A percentile compares a stretch with the other conserved stretches of the same genome.
phyloP scores from a whole-genome alignment of 768 basidiomycete genomes.

The Leccinum uliginosum region DNA sequence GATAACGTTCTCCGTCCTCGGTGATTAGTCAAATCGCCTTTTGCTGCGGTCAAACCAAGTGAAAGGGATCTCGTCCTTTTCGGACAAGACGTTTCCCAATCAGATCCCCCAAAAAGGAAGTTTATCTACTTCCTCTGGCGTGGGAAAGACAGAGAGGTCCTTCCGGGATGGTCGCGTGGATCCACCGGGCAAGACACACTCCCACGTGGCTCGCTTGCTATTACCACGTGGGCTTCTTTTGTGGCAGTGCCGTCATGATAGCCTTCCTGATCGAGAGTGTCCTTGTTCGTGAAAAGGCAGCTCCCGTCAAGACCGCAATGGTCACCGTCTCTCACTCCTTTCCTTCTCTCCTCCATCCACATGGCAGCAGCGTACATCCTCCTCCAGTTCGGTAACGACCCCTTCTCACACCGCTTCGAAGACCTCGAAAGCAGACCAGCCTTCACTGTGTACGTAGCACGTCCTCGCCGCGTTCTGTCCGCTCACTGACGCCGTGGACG shows the following conservation, averaged over 20 bases:
- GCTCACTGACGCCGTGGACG: conserved; percentile 1
- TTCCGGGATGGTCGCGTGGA: not conserved
- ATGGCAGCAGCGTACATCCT: conserved; percentile 46
- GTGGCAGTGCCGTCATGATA: conserved; percentile 30
- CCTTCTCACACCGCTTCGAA: conserved; percentile 55
- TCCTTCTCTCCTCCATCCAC: conserved; percentile 18
- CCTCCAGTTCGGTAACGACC: conserved; percentile 62
- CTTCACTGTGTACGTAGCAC: conserved; percentile 58
- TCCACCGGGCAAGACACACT: conserved; percentile 12
- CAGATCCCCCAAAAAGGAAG: not conserved
- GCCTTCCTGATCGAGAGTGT: conserved; percentile 37
- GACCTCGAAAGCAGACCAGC: conserved; percentile 62
- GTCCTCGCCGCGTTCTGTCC: not conserved
- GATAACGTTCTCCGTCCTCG: not conserved
- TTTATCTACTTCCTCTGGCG: not conserved
- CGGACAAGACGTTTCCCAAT: not conserved
- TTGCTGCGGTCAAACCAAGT: not conserved
- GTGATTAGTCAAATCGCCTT: not conserved
- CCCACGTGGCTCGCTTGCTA: conserved; percentile 35
- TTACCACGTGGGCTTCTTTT: conserved; percentile 29
- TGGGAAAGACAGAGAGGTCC: not conserved
- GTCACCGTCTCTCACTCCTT: conserved; percentile 7
- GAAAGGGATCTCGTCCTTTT: not conserved
- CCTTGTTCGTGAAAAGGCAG: conserved; percentile 39
- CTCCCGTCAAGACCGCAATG: conserved; percentile 8